Base-by-base conservation (phyloP, 2,329 filamentous ascomycete species). In the Chalaropsis ovoidea region DNA sequence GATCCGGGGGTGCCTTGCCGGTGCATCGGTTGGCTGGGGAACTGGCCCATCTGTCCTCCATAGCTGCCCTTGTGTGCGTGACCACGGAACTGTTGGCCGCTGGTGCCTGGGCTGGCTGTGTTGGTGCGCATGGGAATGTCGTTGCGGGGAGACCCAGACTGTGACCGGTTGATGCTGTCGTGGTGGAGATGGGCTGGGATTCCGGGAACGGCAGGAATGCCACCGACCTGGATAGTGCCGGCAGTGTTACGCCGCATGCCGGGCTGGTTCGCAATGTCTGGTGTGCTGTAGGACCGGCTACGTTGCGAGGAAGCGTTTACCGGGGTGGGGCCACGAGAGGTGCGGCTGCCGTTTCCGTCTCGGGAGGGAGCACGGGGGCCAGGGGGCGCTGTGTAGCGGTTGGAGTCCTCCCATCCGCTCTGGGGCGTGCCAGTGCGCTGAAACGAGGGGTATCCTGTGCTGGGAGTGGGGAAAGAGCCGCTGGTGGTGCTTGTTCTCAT, bases 251-350 rank as follows among this genome's bases (percentile, higher is more conserved):
- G 79, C 69, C 85, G 80, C 72, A 80, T 79, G 69, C 82, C 81
- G 64, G 86, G 82, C 64, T 82, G 86, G 69, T 95, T 90, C 19
- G 65, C 65, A 70, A 96, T 96, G 74, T 97, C 92, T 7, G 94
- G 93, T 69, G 92, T 96, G 77, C 93, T 97, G 72, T 95, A 95
- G 45, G 92, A 96, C 69, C 94, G 84, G 76, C 89, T 87, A 70
- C 91, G 83, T 72, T 87, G 86, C 73, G 90, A 88, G 83, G 70
- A 90, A 86, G 56, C 84, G 82, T 71, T 83, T 85, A 69, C 88
- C 81, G 65, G 80, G 79, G 71, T 88, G 88, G 82, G 80, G 68
- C 85, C 86, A 17, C 84, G 81, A 41, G 84, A 86, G 7, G 86
- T 80, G 17, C 65, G 65, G 45, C 65, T 67, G n/a, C 41, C 61